Evolutionary conservation across 176 grass and related monocot genomes (phyloP), one percentile per base, ranked within the genome.

Genomic region (Carex myosuroides): DNA sequence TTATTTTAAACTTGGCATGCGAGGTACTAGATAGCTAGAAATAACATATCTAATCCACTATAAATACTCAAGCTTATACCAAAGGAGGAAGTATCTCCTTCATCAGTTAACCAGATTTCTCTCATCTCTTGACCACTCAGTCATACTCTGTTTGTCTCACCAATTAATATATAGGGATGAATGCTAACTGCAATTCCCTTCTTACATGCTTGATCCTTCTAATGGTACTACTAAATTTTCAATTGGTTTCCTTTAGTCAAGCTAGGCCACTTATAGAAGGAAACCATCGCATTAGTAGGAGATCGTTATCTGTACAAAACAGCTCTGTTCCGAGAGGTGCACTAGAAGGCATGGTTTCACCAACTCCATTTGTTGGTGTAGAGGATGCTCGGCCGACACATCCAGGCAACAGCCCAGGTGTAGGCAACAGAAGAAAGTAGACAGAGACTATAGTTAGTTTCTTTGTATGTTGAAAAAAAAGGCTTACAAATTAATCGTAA

Each of bases 361-460:
- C 81, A 18, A 52, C 62, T 14, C 62, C 81, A 17, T 83, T 52
- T 69, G 20, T 68, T 13, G 62, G 81, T 53, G 2, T 9, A 14
- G 44, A 83, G 62, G 81, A 83, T 53, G 41, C 62, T 52, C 81
- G 81, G 10, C 81, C 81, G 3, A 83, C 81, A 24, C 10, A 8
- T 22, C 81, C 81, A 6, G 81, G 81, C 0, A 41, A 83, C 64
- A 83, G 81, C 41, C 81, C 81, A 6, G 81, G 81, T 30, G 81
- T 83, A 68, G 81, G 81, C 62, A 83, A 83, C 60, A 83, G 13
- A 68, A 83, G 41, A 5, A 83, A 83, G 13, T 66, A 64, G 81
- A 83, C 79, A 81, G 3, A 22, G 55, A 81, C n/a, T 20, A 1
- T 41, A 81, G 39, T 63, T 81, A 81, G 1, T 42, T 42, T 10